Percentiles rank a stretch among this genome's conserved stretches.
phyloP scores from a whole-genome alignment of 108 stramenopile species.

The Skeletonema tropicum region DNA sequence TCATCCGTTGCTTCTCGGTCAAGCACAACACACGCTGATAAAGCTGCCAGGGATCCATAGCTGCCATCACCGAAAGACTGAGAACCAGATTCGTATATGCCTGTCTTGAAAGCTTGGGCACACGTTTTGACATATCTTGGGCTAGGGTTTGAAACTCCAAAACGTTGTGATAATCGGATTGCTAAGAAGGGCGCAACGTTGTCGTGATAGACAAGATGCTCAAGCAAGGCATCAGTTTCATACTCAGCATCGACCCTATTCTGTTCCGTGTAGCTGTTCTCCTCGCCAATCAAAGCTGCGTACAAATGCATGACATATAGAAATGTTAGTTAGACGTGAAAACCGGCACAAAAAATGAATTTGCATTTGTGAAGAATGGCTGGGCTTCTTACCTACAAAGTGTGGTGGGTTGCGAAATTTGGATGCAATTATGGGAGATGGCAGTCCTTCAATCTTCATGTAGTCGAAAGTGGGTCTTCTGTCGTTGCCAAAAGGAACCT shows the following conservation, averaged over 20 bases:
- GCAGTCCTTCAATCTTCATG: slow-evolving; percentile 37
- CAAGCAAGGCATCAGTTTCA: slow-evolving; percentile 75
- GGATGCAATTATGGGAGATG: slow-evolving; percentile 12
- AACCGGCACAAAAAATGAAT: not conserved
- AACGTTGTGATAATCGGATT: slow-evolving; percentile 58
- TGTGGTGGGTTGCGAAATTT: slow-evolving; percentile 69
- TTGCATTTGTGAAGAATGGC: not conserved
- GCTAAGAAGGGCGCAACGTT: slow-evolving; percentile 74
- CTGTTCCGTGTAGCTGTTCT: slow-evolving; percentile 29
- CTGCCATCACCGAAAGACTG: slow-evolving; percentile 47
- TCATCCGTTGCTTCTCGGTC: slow-evolving; percentile 57
- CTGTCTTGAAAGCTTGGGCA: slow-evolving; percentile 58
- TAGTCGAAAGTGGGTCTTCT: slow-evolving; percentile 42
- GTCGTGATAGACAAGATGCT: slow-evolving; percentile 64
- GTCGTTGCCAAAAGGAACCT: slow-evolving; percentile 14
- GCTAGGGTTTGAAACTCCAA: slow-evolving; percentile 65
- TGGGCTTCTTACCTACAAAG: slow-evolving; percentile 43
- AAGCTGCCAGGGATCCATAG: slow-evolving; percentile 67
- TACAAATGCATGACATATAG: not conserved
- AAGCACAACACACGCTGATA: slow-evolving; percentile 59
- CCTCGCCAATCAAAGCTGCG: slow-evolving; percentile 4
- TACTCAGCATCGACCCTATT: slow-evolving; percentile 59
- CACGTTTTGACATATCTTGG: slow-evolving; percentile 63
- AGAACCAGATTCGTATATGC: slow-evolving; percentile 45
- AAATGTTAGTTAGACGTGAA: not conserved